Conservation (phyloP, 2,329 filamentous ascomycete genomes). For the Aspergillus arachidicola region DNA sequence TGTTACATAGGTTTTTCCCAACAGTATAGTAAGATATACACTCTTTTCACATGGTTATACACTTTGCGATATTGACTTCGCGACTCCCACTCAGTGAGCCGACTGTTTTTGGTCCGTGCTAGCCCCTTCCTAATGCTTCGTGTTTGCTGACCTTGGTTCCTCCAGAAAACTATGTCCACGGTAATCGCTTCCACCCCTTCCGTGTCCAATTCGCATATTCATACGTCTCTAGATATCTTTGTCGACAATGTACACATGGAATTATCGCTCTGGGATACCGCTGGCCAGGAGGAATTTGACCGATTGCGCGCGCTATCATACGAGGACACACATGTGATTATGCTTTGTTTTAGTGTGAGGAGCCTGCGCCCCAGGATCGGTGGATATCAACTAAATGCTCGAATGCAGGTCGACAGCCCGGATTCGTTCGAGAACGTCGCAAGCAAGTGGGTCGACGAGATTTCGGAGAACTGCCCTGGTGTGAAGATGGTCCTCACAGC, state of each 20-base stretch:
- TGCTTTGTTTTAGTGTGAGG: constrained; percentile 89
- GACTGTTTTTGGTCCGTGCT: constrained; percentile 74
- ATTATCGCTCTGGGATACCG: constrained; percentile 96
- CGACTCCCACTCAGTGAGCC: constrained; percentile 65
- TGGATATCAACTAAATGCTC: neutral
- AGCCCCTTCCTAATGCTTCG: constrained; percentile 13
- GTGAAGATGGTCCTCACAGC: constrained; percentile 95
- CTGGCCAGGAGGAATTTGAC: constrained; percentile 98
- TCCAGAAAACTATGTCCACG: constrained; percentile 94
- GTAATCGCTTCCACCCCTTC: constrained; percentile 52
- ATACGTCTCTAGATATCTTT: constrained; percentile 74
- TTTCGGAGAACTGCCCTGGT: constrained; percentile 93
- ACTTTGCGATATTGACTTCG: constrained; percentile 24
- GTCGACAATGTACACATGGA: constrained; percentile 97
- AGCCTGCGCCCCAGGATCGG: neutral
- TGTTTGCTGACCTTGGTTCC: constrained; percentile 31
- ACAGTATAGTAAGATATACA: constrained; percentile 77
- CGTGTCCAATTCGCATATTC: constrained; percentile 17
- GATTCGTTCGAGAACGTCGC: constrained; percentile 98
- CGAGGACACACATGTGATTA: constrained; percentile 96
- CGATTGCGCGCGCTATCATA: constrained; percentile 92
- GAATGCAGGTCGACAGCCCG: constrained; percentile 74
- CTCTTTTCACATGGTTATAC: neutral
- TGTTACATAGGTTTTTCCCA: constrained; percentile 75
- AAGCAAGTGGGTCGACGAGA: constrained; percentile 97